Evolutionary conservation across 1,139 yeast species (phyloP).

Genomic region (Yamadazyma membranifaciens): DNA sequence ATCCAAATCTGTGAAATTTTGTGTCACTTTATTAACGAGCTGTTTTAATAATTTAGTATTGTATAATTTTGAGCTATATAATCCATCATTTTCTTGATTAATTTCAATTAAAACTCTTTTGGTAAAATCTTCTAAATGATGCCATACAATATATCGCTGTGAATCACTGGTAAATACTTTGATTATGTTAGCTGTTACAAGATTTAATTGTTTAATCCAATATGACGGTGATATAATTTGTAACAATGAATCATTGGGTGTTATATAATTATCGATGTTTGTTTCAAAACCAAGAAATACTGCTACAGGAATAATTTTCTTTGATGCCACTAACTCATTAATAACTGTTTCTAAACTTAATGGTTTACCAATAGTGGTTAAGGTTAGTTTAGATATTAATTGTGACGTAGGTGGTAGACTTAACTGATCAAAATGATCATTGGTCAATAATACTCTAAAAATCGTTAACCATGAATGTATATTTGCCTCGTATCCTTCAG

Average conservation of each 20-base stretch:
- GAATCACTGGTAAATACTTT: slow-evolving; percentile 12
- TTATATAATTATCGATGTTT: slow-evolving; percentile 12
- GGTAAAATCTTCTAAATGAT: slow-evolving; percentile 18
- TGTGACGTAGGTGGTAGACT: slow-evolving; percentile 22
- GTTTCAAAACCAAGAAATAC: slow-evolving; percentile 14
- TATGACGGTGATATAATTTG: slow-evolving; percentile 20
- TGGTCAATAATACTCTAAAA: slow-evolving; percentile 21
- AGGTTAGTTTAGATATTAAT: slow-evolving; percentile 19
- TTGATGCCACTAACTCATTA: slow-evolving; percentile 23
- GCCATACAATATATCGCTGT: slow-evolving; percentile 29
- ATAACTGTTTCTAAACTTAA: slow-evolving; percentile 22
- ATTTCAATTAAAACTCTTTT: slow-evolving; percentile 10
- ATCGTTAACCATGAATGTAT: slow-evolving; percentile 57
- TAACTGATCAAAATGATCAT: slow-evolving; percentile 16
- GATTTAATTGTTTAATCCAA: slow-evolving; percentile 16
- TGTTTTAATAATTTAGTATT: slow-evolving; percentile 17
- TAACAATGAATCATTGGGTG: slow-evolving; percentile 10
- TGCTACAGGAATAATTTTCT: slow-evolving; percentile 25
- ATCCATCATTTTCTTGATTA: slow-evolving; percentile 16
- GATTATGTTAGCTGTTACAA: slow-evolving; percentile 2
- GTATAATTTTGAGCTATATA: slow-evolving; percentile 21
- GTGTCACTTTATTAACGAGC: slow-evolving; percentile 13
- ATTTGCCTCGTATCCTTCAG: slow-evolving; percentile 72
- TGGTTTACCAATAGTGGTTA: slow-evolving; percentile 33
- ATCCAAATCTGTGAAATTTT: slow-evolving; percentile 21